Percentiles rank a stretch among this genome's conserved stretches.
Evolutionary conservation across 768 basidiomycete species (phyloP).

Genomic region (Xerocomus spinulosus): DNA sequence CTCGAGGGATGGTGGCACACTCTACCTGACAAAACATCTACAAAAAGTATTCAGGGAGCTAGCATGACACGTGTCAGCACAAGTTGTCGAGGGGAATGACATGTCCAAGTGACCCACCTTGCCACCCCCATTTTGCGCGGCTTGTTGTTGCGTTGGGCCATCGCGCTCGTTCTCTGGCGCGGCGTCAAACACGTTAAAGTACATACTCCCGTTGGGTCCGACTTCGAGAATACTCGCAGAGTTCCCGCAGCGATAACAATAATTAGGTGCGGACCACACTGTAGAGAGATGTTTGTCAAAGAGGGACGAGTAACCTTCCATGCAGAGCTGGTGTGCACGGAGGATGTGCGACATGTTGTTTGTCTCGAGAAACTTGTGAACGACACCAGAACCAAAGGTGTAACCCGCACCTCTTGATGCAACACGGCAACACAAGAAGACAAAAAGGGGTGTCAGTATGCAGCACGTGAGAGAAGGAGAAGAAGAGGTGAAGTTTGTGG

Average conservation of each 20-base stretch:
- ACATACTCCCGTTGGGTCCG: conserved; percentile 79
- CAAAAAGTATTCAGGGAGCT: conserved; percentile 83
- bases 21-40: conserved; percentile 17
- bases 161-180: conserved; percentile 97
- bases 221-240: conserved; percentile 95
- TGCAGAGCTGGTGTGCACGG: conserved; percentile 97
- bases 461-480: conserved; percentile 10
- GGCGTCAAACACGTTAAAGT: conserved; percentile 97
- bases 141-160: conserved; percentile 79
- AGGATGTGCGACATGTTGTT: conserved; percentile 97
- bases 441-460: conserved; percentile 5
- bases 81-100: neutral
- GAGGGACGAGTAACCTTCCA: conserved; percentile 98
- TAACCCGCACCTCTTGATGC: conserved; percentile 86
- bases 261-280: conserved; percentile 98
- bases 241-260: conserved; percentile 98
- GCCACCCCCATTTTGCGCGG: conserved; percentile 61
- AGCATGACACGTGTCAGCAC: neutral
- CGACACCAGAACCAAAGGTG: conserved; percentile 97
- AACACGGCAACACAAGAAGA: conserved; percentile 4
- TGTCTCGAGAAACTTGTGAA: conserved; percentile 93
- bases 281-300: conserved; percentile 95
- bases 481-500: conserved; percentile 7
- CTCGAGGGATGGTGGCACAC: neutral
- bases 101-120: conserved; percentile 47